Conservation (phyloP, 768 basidiomycete species). For the Strobilomyces confusus region DNA sequence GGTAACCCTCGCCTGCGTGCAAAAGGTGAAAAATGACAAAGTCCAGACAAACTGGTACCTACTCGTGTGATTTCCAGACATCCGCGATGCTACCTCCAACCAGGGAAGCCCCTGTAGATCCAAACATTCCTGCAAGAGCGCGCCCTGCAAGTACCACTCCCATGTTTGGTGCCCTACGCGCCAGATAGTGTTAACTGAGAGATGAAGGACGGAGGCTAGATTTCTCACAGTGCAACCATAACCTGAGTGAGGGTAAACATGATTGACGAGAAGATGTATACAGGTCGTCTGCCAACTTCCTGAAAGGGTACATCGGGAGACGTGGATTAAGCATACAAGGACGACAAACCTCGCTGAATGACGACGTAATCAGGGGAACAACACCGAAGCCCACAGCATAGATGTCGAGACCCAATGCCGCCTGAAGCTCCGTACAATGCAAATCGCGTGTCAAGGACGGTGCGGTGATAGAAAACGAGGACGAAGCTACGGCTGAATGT, state of each 20-base stretch:
- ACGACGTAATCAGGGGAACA: slow-evolving; percentile 57
- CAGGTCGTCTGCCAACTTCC: slow-evolving; percentile 61
- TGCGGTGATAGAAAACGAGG: slow-evolving; percentile 53
- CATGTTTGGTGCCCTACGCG: slow-evolving; percentile 39
- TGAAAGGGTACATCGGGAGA: slow-evolving; percentile 21
- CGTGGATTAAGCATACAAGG: background rate
- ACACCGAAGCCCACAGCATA: slow-evolving; percentile 60
- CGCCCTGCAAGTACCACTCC: slow-evolving; percentile 55
- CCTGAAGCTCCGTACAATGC: slow-evolving; percentile 41
- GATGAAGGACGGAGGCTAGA: background rate
- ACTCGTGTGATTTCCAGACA: slow-evolving; percentile 65
- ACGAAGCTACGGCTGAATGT: slow-evolving; percentile 42
- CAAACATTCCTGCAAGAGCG: slow-evolving; percentile 59
- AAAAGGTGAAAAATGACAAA: background rate
- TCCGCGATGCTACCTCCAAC: slow-evolving; percentile 69
- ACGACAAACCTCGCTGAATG: slow-evolving; percentile 51
- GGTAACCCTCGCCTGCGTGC: slow-evolving; percentile 61
- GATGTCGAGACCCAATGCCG: slow-evolving; percentile 45
- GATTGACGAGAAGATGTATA: slow-evolving; percentile 51
- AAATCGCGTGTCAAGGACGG: slow-evolving; percentile 48
- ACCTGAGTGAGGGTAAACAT: slow-evolving; percentile 52
- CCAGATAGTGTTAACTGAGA: background rate
- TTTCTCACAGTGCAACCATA: slow-evolving; percentile 29
- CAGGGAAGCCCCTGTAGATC: slow-evolving; percentile 61
- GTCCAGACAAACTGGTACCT: slow-evolving; percentile 15